Percentiles rank a stretch among this genome's conserved stretches.
Evolutionary conservation across 352 stramenopile genomes (phyloP).

Genomic region (Pythium aquatile): DNA sequence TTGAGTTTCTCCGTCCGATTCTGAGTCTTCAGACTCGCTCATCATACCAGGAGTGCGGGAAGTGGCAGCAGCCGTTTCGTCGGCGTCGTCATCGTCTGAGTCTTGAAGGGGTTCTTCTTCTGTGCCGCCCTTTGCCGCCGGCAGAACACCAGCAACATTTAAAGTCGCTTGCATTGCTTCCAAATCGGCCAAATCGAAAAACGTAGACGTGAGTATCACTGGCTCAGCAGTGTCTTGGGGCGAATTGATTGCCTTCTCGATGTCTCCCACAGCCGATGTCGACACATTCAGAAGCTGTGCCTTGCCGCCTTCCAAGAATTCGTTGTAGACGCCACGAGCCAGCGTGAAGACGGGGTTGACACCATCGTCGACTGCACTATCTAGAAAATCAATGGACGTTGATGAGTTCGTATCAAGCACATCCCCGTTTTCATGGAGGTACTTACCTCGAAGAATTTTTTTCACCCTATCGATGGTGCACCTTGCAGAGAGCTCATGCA

Average conservation of each 20-base stretch:
- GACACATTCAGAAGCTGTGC: slow-evolving; percentile 13
- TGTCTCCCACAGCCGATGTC: slow-evolving; percentile 9
- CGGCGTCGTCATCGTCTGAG: slow-evolving; percentile 41
- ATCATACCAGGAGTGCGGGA: background rate
- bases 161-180: slow-evolving; percentile 32
- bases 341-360: background rate
- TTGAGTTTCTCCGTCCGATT: slow-evolving; percentile 10
- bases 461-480: slow-evolving; percentile 15
- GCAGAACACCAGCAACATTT: background rate
- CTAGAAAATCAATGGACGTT: background rate
- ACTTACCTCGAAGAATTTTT: slow-evolving; percentile 15
- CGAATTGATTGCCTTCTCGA: slow-evolving; percentile 12
- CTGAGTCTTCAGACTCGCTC: slow-evolving; percentile 28
- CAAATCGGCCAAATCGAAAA: slow-evolving; percentile 33
- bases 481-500: slow-evolving; percentile 9
- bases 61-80: slow-evolving; percentile 2
- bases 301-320: slow-evolving; percentile 18
- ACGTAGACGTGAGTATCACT: slow-evolving; percentile 10
- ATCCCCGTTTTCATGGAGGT: background rate
- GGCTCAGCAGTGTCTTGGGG: background rate
- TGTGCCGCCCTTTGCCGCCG: background rate
- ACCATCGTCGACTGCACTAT: background rate
- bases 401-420: background rate
- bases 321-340: slow-evolving; percentile 14
- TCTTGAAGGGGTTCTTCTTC: slow-evolving; percentile 18